Conservation (phyloP, 2,329 filamentous ascomycete genomes). For the Coniella vitis region DNA sequence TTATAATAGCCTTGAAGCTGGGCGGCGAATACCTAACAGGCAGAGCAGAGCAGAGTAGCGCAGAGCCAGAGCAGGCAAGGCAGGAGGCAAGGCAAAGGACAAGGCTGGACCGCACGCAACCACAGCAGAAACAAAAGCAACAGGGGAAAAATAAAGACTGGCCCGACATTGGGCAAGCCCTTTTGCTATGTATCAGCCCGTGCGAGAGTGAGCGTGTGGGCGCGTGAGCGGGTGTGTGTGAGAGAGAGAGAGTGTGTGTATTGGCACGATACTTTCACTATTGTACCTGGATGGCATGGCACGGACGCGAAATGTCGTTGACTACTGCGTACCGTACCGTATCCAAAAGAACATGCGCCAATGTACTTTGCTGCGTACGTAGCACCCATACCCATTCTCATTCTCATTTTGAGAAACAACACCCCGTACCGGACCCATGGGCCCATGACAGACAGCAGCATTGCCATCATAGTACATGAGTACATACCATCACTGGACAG, state of each 20-base stretch:
- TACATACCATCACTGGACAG: background rate
- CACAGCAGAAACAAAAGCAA: background rate
- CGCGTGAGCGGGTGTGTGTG: too few species aligned
- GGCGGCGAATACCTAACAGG: background rate
- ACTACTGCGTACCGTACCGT: background rate
- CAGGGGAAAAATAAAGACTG: background rate
- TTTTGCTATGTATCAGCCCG: background rate
- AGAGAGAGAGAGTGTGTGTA: too few species aligned
- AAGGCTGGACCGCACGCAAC: too few species aligned
- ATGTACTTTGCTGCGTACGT: background rate
- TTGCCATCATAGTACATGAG: too few species aligned
- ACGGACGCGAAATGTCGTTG: background rate
- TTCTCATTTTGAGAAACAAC: background rate
- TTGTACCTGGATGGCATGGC: too few species aligned
- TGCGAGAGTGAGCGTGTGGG: slow-evolving; percentile 3
- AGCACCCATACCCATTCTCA: background rate
- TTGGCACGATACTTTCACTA: background rate
- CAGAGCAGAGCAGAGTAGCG: too few species aligned
- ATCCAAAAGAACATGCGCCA: background rate
- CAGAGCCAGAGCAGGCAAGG: background rate
- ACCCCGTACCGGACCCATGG: background rate
- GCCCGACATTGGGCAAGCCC: background rate
- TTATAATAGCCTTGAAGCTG: slow-evolving; percentile 18
- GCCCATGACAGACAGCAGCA: background rate
- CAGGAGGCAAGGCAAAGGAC: slow-evolving; percentile 1